Conservation (phyloP, 768 basidiomycete genomes). For the Russula sp. region DNA sequence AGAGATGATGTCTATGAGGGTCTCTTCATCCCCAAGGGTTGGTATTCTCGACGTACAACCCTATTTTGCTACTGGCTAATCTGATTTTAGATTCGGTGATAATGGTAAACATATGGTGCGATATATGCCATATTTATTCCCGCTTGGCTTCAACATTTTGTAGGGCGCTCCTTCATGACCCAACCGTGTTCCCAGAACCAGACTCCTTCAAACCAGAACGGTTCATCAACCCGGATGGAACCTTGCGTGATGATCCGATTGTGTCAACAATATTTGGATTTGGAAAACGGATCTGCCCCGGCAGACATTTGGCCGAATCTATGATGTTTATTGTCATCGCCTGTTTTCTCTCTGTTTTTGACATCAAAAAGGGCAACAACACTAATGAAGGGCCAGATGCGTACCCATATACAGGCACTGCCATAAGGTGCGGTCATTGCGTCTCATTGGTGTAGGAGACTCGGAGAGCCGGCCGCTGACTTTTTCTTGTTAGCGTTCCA, state of each 20-base stretch:
- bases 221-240: constrained; percentile 4
- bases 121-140: no score
- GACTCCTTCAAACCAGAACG: not conserved
- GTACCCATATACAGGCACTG: not conserved
- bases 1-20: constrained; percentile 29
- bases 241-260: not conserved
- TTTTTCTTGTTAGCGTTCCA: not conserved
- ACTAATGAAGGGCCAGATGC: no score
- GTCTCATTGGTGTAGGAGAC: not conserved
- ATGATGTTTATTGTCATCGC: constrained; percentile 5
- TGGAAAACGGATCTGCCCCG: constrained; percentile 4
- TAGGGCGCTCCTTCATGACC: not conserved
- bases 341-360: constrained; percentile 1
- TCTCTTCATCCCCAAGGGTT: constrained; percentile 28
- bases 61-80: not conserved
- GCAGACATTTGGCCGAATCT: not conserved
- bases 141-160: not conserved
- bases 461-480: not conserved
- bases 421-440: not conserved
- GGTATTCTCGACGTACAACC: not conserved
- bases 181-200: not conserved
- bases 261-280: not conserved
- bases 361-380: not conserved
- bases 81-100: constrained; percentile 22
- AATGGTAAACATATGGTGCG: constrained; percentile 29